Conservation (phyloP, 345 rosid species). For the Pseudoturritis turrita region DNA sequence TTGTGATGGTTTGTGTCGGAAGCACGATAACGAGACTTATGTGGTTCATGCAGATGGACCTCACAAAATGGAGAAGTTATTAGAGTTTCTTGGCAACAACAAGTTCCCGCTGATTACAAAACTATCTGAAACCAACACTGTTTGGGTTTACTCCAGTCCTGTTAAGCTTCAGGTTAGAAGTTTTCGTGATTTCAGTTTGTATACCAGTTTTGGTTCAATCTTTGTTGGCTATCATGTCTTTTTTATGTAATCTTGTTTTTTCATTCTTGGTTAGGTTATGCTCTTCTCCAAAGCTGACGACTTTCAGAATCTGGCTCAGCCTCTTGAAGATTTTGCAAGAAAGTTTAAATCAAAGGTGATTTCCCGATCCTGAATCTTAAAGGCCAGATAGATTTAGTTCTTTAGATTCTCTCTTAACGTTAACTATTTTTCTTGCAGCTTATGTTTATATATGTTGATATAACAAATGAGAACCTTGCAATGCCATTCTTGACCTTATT, state of each 20-base stretch:
- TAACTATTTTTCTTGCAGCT: conserved; percentile 50
- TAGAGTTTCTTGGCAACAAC: conserved; percentile 61
- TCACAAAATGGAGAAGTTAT: conserved; percentile 46
- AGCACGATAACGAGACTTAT: background rate
- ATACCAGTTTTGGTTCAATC: background rate
- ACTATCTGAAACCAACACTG: conserved; percentile 66
- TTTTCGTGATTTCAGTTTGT: background rate
- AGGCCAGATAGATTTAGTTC: background rate
- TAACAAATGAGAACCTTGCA: conserved; percentile 68
- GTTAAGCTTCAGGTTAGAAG: conserved; percentile 65
- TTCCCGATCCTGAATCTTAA: conserved; percentile 4
- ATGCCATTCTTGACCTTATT: conserved; percentile 80
- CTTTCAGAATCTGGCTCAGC: conserved; percentile 45
- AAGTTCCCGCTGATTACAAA: conserved; percentile 79
- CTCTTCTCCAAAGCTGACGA: conserved; percentile 64
- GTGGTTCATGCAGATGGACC: conserved; percentile 54
- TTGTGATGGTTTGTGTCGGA: too few species aligned
- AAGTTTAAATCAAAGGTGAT: conserved; percentile 68
- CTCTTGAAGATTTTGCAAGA: conserved; percentile 66
- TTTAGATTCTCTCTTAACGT: conserved; percentile 4
- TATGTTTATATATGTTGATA: conserved; percentile 67
- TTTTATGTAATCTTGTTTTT: background rate
- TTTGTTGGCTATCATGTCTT: background rate
- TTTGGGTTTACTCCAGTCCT: conserved; percentile 70
- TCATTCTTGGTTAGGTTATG: conserved; percentile 45